A percentile compares a stretch with the other conserved stretches of the same genome.
These are phyloP conservation scores for Dioscorea zingiberensis DNA, from an alignment of 106 monocot species.

Conservation along the genomic window DNA sequence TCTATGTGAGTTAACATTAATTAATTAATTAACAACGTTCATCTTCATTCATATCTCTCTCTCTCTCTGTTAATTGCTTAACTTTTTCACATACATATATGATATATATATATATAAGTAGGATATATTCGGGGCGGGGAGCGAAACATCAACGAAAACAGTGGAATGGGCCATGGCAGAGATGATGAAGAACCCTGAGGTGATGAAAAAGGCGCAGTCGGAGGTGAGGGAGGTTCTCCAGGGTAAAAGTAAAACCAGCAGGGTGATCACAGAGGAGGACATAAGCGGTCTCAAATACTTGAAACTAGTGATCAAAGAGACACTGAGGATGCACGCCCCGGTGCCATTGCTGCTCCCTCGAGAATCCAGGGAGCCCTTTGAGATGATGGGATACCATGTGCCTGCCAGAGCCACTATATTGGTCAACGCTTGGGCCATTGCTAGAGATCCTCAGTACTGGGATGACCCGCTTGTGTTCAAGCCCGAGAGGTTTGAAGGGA, in stretches of 20 bases:
- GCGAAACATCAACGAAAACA: constrained; percentile 13
- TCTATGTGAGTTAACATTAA: background rate
- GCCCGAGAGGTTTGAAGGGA: constrained; percentile 20
- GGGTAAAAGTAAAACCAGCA: background rate
- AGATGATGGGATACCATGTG: constrained; percentile 28
- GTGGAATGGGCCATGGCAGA: constrained; percentile 35
- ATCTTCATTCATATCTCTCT: too few relatives aligned
- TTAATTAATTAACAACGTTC: background rate
- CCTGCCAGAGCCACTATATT: constrained; percentile 12
- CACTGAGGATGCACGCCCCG: constrained; percentile 29
- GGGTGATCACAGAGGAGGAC: constrained; percentile 7
- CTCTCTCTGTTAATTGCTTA: too few relatives aligned
- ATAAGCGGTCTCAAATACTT: constrained; percentile 13
- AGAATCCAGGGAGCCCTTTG: constrained; percentile 5
- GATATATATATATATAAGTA: background rate
- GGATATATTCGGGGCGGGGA: constrained; percentile 21
- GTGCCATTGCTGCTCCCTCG: constrained; percentile 25
- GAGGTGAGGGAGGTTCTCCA: constrained; percentile 13
- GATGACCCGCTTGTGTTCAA: constrained; percentile 7
- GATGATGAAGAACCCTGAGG: constrained; percentile 19
- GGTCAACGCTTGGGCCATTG: constrained; percentile 31
- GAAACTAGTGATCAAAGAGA: constrained; percentile 35
- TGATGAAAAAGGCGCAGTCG: constrained; percentile 22
- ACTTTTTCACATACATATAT: background rate
- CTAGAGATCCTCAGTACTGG: constrained; percentile 30